Conservation (phyloP, 441 rosid species). For the Flueggea neowawraea region DNA sequence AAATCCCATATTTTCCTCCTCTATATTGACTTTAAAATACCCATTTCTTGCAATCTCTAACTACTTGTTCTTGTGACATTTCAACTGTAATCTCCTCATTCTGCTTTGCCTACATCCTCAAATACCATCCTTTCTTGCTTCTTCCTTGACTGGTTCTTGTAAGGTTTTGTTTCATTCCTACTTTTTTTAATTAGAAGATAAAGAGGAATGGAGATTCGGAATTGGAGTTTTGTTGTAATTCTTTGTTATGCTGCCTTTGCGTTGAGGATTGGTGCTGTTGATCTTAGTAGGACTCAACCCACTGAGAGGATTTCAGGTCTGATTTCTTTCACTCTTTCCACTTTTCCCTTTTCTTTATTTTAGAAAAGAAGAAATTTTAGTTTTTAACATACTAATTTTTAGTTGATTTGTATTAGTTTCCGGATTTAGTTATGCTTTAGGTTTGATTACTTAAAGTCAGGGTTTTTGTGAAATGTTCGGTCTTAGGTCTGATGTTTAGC, state of each 20-base stretch:
- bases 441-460: slow-evolving; percentile 12
- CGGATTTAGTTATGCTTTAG: background rate
- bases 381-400: background rate
- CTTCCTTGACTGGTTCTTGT: slow-evolving; percentile 5
- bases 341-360: too few relatives aligned
- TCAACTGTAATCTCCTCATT: slow-evolving; percentile 14
- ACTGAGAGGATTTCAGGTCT: slow-evolving; percentile 93
- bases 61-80: slow-evolving; percentile 29
- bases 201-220: slow-evolving; percentile 47
- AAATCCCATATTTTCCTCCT: too few relatives aligned
- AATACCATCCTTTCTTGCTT: slow-evolving; percentile 1
- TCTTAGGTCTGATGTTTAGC: background rate
- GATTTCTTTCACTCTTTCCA: background rate
- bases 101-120: background rate
- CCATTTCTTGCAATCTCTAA: slow-evolving; percentile 16
- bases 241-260: slow-evolving; percentile 29
- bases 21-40: too few relatives aligned
- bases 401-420: slow-evolving; percentile 3
- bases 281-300: slow-evolving; percentile 60
- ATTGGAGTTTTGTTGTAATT: slow-evolving; percentile 47
- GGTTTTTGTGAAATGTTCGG: background rate
- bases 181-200: background rate
- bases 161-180: slow-evolving; percentile 12
- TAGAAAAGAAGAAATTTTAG: background rate
- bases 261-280: slow-evolving; percentile 45